Conservation (phyloP, 75 land plant genomes). For the Picea sitchensis region DNA sequence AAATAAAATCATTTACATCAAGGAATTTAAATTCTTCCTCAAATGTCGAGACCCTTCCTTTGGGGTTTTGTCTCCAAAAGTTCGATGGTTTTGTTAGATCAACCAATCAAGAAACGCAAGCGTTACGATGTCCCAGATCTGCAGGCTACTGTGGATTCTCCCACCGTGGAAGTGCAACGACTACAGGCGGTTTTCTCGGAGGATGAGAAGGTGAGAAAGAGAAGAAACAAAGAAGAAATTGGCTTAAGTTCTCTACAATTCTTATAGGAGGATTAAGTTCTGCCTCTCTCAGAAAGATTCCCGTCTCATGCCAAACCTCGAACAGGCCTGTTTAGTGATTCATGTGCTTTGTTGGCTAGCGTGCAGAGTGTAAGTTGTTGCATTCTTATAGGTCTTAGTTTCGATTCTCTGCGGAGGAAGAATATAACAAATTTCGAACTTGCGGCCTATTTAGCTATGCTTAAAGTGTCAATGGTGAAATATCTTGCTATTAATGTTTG, state of each 20-base stretch:
- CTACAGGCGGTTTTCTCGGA: not conserved
- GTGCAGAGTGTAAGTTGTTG: too few species aligned
- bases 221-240: conserved; percentile 74
- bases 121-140: conserved; percentile 22
- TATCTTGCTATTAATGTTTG: too few species aligned
- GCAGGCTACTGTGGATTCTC: not conserved
- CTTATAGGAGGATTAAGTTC: conserved; percentile 51
- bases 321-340: conserved; percentile 74
- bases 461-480: too few species aligned
- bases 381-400: too few species aligned
- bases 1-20: too few species aligned
- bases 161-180: not conserved
- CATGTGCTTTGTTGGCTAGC: too few species aligned
- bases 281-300: conserved; percentile 50
- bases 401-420: too few species aligned
- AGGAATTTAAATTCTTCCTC: too few species aligned
- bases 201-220: conserved; percentile 60
- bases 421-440: too few species aligned
- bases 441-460: too few species aligned
- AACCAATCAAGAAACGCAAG: conserved; percentile 79
- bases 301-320: conserved; percentile 50
- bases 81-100: conserved; percentile 60
- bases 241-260: conserved; percentile 64
- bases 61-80: too few species aligned
- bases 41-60: too few species aligned